Evolutionary conservation across 2,329 filamentous ascomycete genomes (phyloP).

Genomic region (Graphium sp.): DNA sequence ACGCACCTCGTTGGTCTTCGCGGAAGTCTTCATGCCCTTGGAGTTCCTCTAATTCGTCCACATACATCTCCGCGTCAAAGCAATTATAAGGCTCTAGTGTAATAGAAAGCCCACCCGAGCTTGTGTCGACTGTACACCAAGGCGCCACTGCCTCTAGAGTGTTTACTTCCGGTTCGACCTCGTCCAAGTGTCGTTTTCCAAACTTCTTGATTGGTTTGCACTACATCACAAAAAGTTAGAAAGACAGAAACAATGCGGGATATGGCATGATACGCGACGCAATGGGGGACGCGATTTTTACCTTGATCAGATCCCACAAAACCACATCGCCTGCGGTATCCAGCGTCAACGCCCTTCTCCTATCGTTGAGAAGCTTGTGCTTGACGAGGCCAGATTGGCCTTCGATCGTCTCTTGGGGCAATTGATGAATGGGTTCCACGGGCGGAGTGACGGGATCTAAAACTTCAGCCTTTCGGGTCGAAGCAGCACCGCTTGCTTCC

Average conservation of each 20-base stretch:
- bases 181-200: slow-evolving; percentile 84
- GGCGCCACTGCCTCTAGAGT: slow-evolving; percentile 80
- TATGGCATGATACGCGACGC: no score
- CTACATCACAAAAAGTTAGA: slow-evolving; percentile 28
- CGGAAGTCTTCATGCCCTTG: slow-evolving; percentile 64
- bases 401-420: slow-evolving; percentile 71
- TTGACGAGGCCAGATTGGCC: slow-evolving; percentile 93
- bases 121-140: slow-evolving; percentile 90
- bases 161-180: slow-evolving; percentile 75
- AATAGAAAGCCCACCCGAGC: slow-evolving; percentile 81
- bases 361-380: slow-evolving; percentile 79
- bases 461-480: no score
- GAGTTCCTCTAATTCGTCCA: slow-evolving; percentile 68
- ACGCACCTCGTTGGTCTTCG: slow-evolving; percentile 82
- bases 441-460: slow-evolving; percentile 13
- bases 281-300: slow-evolving; percentile 28
- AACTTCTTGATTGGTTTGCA: slow-evolving; percentile 83
- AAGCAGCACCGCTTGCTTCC: slow-evolving; percentile 20
- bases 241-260: no score
- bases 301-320: slow-evolving; percentile 83
- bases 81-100: slow-evolving; percentile 88
- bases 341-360: slow-evolving; percentile 73
- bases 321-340: slow-evolving; percentile 92
- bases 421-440: slow-evolving; percentile 44
- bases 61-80: slow-evolving; percentile 95